These are phyloP conservation scores for Talaromyces funiculosus DNA, from an alignment of 2,329 filamentous ascomycete genomes.

Conservation along the genomic window DNA sequence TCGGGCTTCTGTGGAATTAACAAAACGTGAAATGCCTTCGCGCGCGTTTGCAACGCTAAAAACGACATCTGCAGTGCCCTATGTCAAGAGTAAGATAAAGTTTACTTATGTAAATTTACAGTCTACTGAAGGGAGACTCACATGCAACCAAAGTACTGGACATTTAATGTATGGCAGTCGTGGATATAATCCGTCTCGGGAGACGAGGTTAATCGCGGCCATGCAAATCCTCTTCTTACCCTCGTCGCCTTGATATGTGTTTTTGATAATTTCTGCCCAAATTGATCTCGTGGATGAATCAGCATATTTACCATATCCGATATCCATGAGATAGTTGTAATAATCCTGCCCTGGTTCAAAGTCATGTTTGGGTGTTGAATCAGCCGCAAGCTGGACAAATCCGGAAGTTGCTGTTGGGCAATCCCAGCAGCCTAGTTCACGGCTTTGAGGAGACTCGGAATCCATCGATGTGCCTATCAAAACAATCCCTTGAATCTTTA, in stretches of 20 bases:
- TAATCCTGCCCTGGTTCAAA: constrained; percentile 37
- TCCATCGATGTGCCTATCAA: constrained; percentile 46
- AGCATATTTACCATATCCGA: constrained; percentile 40
- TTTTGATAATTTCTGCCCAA: constrained; percentile 38
- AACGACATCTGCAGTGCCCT: constrained; percentile 15
- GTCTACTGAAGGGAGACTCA: constrained; percentile 21
- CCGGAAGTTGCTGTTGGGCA: constrained; percentile 25
- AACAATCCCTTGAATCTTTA: constrained; percentile 44
- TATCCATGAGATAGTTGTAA: constrained; percentile 40
- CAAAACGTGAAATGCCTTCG: constrained; percentile 44
- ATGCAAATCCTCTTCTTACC: constrained; percentile 40
- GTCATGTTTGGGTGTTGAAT: constrained; percentile 28
- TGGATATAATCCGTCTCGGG: constrained; percentile 42
- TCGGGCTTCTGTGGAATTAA: constrained; percentile 34
- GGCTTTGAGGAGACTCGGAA: constrained; percentile 38
- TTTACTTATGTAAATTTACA: constrained; percentile 25
- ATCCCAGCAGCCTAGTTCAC: constrained; percentile 44
- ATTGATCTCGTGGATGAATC: constrained; percentile 28
- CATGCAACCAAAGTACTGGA: constrained; percentile 45
- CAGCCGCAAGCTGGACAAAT: constrained; percentile 34
- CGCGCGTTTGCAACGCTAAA: constrained; percentile 19
- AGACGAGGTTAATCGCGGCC: constrained; percentile 42
- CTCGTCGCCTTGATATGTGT: constrained; percentile 43
- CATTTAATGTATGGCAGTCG: constrained; percentile 42
- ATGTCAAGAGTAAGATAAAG: constrained; percentile 33